Percentiles rank a stretch among this genome's conserved stretches.
phyloP scores from a whole-genome alignment of 495 filamentous ascomycete species.

The Penicillium canariense region DNA sequence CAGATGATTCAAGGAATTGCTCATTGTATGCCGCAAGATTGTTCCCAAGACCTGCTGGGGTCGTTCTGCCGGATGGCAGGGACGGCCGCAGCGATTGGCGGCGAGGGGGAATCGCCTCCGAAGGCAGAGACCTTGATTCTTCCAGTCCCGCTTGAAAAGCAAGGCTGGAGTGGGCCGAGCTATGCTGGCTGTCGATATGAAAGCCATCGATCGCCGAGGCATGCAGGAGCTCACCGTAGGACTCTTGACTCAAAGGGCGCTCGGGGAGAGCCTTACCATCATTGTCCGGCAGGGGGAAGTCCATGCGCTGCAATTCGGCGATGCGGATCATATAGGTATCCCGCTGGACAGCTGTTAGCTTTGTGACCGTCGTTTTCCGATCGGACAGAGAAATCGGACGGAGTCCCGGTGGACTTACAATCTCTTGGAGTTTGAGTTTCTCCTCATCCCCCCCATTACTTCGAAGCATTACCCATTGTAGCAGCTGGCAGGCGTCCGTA shows the following conservation, averaged over 20 bases:
- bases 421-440: constrained; percentile 77
- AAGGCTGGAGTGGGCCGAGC: constrained; percentile 19
- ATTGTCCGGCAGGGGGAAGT: constrained; percentile 51
- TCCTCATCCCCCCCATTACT: constrained; percentile 79
- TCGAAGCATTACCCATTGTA: constrained; percentile 82
- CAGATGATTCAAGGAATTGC: constrained; percentile 29
- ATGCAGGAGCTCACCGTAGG: constrained; percentile 48
- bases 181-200: constrained; percentile 20
- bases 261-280: constrained; percentile 73
- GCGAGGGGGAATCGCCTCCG: constrained; percentile 34
- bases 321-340: constrained; percentile 88
- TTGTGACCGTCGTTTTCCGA: not conserved
- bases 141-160: constrained; percentile 21
- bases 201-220: constrained; percentile 43
- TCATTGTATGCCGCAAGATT: constrained; percentile 11
- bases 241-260: constrained; percentile 71
- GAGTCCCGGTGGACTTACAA: constrained; percentile 59
- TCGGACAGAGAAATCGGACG: not conserved
- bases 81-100: constrained; percentile 41
- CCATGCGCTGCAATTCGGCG: constrained; percentile 71
- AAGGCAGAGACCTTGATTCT: constrained; percentile 20
- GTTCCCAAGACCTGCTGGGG: constrained; percentile 15
- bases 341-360: constrained; percentile 49
- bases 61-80: constrained; percentile 28
- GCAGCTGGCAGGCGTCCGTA: constrained; percentile 77